phyloP scores from a whole-genome alignment of 768 basidiomycete genomes.

The Hygrocybe coccinea region DNA sequence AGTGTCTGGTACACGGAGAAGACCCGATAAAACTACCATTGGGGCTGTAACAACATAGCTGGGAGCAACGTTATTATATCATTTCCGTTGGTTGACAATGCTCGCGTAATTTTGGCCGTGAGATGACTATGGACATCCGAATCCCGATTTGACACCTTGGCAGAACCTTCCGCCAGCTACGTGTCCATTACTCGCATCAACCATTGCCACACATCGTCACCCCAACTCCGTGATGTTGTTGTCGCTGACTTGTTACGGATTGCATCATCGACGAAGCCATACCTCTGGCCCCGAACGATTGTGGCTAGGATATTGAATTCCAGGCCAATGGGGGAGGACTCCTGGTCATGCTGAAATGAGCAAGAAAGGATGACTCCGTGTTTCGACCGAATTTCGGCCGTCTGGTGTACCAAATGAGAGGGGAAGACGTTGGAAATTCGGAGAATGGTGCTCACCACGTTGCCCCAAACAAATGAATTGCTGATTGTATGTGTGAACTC shows the following conservation, averaged over 20 bases:
- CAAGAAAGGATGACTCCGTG: slow-evolving; percentile 62
- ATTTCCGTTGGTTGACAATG: not conserved
- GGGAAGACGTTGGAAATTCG: not conserved
- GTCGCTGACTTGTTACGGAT: not conserved
- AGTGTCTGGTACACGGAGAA: slow-evolving; percentile 70
- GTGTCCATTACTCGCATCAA: slow-evolving; percentile 8
- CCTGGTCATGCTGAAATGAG: slow-evolving; percentile 19
- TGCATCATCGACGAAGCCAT: slow-evolving; percentile 10
- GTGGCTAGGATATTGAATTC: not conserved
- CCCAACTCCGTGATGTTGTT: not conserved
- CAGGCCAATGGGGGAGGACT: not conserved
- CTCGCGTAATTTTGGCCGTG: too few relatives aligned
- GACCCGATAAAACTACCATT: slow-evolving; percentile 25
- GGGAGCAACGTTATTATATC: too few relatives aligned
- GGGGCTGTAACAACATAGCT: not conserved
- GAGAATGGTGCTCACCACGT: slow-evolving; percentile 34
- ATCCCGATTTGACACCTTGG: too few relatives aligned
- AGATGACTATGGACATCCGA: too few relatives aligned
- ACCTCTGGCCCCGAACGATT: slow-evolving; percentile 7
- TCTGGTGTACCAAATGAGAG: slow-evolving; percentile 27
- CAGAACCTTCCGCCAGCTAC: not conserved
- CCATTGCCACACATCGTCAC: slow-evolving; percentile 7
- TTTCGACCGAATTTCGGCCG: slow-evolving; percentile 50
- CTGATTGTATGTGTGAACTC: slow-evolving; percentile 70
- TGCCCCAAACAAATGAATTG: slow-evolving; percentile 48